A percentile compares a stretch with the other conserved stretches of the same genome.
Evolutionary conservation across 2,329 filamentous ascomycete genomes (phyloP).

Genomic region (Epichloe festucae): DNA sequence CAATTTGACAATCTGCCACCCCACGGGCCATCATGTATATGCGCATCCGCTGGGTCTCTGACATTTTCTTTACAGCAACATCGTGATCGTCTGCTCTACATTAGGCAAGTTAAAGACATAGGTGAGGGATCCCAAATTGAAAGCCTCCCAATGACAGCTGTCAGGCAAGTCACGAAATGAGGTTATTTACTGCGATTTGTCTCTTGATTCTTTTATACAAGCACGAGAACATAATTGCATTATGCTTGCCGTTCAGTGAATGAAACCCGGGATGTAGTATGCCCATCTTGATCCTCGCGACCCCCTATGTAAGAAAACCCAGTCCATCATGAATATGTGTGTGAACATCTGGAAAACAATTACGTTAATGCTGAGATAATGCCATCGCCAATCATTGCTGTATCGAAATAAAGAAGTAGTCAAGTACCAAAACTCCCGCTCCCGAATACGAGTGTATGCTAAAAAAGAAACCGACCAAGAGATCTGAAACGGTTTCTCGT

Average conservation of each 20-base stretch:
- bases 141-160: too few species aligned
- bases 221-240: too few species aligned
- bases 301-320: not conserved
- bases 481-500: not conserved
- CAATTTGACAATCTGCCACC: too few species aligned
- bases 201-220: too few species aligned
- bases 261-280: not conserved
- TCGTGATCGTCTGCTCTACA: too few species aligned
- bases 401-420: not conserved
- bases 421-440: not conserved
- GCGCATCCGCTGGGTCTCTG: not conserved
- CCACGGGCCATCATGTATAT: too few species aligned
- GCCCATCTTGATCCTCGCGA: not conserved
- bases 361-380: constrained; percentile 3
- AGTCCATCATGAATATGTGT: not conserved
- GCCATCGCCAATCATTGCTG: not conserved
- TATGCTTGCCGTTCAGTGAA: too few species aligned
- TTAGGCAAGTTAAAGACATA: too few species aligned
- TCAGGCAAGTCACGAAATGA: too few species aligned
- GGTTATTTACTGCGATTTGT: too few species aligned
- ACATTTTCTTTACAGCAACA: too few species aligned
- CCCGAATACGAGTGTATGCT: not conserved
- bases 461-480: not conserved
- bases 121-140: too few species aligned
- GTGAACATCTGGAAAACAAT: not conserved